These are phyloP conservation scores for Cadophora sp. DNA, from an alignment of 2,329 filamentous ascomycete species.

Conservation along the genomic window DNA sequence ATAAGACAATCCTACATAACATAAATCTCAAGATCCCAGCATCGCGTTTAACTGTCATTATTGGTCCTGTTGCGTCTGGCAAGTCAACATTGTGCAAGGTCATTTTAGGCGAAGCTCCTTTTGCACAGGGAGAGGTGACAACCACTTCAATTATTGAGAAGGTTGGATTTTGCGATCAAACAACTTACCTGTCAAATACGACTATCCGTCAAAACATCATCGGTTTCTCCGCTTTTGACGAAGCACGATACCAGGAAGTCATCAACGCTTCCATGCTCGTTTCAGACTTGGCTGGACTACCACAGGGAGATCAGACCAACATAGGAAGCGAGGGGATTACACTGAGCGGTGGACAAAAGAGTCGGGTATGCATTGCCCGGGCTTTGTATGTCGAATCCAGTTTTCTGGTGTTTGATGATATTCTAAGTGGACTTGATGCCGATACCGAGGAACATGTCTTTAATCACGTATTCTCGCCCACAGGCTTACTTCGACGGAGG, in stretches of 20 bases:
- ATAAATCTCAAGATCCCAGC: slow-evolving; percentile 14
- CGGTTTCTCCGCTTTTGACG: slow-evolving; percentile 47
- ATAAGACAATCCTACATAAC: slow-evolving; percentile 8
- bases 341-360: slow-evolving; percentile 33
- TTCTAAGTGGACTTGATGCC: slow-evolving; percentile 39
- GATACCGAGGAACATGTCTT: slow-evolving; percentile 36
- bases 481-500: slow-evolving; percentile 32
- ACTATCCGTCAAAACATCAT: slow-evolving; percentile 51
- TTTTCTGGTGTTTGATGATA: slow-evolving; percentile 36
- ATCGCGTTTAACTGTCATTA: slow-evolving; percentile 35
- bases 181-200: slow-evolving; percentile 43
- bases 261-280: slow-evolving; percentile 36
- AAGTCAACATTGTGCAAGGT: slow-evolving; percentile 40
- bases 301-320: slow-evolving; percentile 37
- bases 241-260: slow-evolving; percentile 45
- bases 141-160: neutral
- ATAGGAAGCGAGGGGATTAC: slow-evolving; percentile 31
- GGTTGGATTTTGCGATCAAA: slow-evolving; percentile 20
- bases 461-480: slow-evolving; percentile 24
- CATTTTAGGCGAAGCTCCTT: slow-evolving; percentile 41
- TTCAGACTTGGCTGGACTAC: slow-evolving; percentile 35
- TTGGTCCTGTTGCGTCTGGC: slow-evolving; percentile 44
- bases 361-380: slow-evolving; percentile 39
- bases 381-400: slow-evolving; percentile 27
- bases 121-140: neutral